Base-by-base conservation (phyloP, 306 rosid genomes). In the Vigna hirtella region DNA sequence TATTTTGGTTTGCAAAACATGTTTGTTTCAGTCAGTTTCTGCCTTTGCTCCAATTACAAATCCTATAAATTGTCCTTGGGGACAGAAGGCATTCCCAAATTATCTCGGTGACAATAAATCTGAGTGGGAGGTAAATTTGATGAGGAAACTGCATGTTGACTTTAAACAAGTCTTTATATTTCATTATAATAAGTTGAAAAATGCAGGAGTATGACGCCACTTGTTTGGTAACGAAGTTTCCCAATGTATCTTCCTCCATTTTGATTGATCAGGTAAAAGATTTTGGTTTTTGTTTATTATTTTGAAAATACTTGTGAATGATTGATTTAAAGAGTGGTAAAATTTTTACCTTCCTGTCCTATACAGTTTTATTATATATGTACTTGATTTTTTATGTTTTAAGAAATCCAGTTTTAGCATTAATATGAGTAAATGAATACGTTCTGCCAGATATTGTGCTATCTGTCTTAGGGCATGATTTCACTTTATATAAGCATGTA, bases 131-230 rank as follows among this genome's bases (percentile, higher is more conserved):
- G 98, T 89, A 81, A 84, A 79, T 66, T 77, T 59, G 52, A 11
- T 26, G 5, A 57, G 72, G 70, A 68, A 80, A 51, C 43, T 74
- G 32, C 69, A 45, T 49, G 42, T 47, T 57, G 14, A 2, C 38
- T 63, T 80, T 38, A 36, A 16, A 64, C 66, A 18, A 26, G 50
- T 74, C 28, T 55, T 70, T 53, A 65, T 77, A 36, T 52, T 30
- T 72, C 57, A 69, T 40, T 53, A 16, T 42, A 32, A 86, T 59
- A 72, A 22, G 6, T 65, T 47, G 61, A 57, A 71, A 79, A 88
- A n/a, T 83, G 88, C 91, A 95, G 98, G 98, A 90, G 28, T 92
- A 92, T 58, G 98, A 95, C 57, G 98, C 98, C 57, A 90, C 97
- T 77, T 73, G 22, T 86, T 85, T 92, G 55, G 61, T 92, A 13